These are phyloP conservation scores for Vigna hirtella DNA, from an alignment of 306 rosid species.

Conservation along the genomic window DNA sequence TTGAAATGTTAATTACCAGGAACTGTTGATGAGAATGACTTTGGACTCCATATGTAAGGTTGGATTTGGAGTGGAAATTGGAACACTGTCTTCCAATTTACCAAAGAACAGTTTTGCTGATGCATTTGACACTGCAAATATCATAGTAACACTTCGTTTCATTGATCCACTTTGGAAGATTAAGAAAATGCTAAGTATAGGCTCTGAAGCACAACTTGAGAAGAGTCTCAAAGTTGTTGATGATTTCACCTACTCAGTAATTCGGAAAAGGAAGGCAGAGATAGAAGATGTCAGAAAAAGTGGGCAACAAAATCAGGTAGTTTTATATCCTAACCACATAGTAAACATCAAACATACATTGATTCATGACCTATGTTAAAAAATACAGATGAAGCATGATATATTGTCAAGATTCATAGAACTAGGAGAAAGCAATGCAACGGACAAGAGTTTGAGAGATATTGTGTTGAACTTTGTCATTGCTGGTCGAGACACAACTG, in stretches of 20 bases:
- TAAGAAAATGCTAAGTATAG: slow-evolving; percentile 68
- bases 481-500: slow-evolving; percentile 98
- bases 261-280: slow-evolving; percentile 78
- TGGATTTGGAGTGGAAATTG: slow-evolving; percentile 97
- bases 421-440: slow-evolving; percentile 63
- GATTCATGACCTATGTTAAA: background rate
- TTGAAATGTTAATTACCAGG: slow-evolving; percentile 52
- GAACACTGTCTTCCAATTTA: slow-evolving; percentile 72
- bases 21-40: slow-evolving; percentile 94
- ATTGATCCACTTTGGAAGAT: slow-evolving; percentile 87
- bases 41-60: slow-evolving; percentile 92
- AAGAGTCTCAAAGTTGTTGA: slow-evolving; percentile 76
- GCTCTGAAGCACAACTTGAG: slow-evolving; percentile 87
- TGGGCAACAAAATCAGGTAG: slow-evolving; percentile 62
- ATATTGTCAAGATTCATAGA: slow-evolving; percentile 89
- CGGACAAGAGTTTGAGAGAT: slow-evolving; percentile 84
- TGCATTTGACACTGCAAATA: slow-evolving; percentile 89
- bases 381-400: slow-evolving; percentile 80
- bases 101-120: slow-evolving; percentile 80
- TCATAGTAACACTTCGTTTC: slow-evolving; percentile 87
- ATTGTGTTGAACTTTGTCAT: slow-evolving; percentile 89
- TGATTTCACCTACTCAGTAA: slow-evolving; percentile 84
- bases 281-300: slow-evolving; percentile 57
- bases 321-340: background rate
- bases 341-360: slow-evolving; percentile 2